phyloP scores from a whole-genome alignment of 2,329 filamentous ascomycete species.

The Ophiocordyceps camponoti-leonardi region DNA sequence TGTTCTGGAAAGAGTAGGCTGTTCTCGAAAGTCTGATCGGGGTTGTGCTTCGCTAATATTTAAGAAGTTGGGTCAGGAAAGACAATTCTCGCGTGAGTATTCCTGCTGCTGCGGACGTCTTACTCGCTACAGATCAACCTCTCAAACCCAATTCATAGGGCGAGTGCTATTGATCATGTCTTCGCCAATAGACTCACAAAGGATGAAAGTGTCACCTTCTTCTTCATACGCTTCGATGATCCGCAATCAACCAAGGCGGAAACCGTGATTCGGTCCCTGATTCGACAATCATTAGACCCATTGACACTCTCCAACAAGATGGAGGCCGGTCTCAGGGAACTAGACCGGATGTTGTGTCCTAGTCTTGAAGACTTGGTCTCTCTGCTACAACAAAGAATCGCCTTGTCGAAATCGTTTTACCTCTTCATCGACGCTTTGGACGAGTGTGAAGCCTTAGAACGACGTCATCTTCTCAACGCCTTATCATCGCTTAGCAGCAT shows the following conservation, averaged over 20 bases:
- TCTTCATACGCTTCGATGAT: background rate
- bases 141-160: background rate
- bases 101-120: background rate
- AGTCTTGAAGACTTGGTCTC: background rate
- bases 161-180: background rate
- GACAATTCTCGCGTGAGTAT: background rate
- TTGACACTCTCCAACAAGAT: background rate
- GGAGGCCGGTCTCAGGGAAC: background rate
- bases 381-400: background rate
- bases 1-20: background rate
- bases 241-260: background rate
- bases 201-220: background rate
- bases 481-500: background rate
- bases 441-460: background rate
- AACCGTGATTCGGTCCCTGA: background rate
- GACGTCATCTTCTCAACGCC: background rate
- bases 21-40: background rate
- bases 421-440: background rate
- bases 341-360: background rate
- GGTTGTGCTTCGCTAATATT: background rate
- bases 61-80: background rate
- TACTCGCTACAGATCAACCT: background rate
- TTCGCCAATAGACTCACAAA: background rate
- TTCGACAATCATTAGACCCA: background rate
- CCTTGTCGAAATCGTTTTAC: background rate